A percentile compares a stretch with the other conserved stretches of the same genome.
Evolutionary conservation across 257 asterid species (phyloP).

Genomic region (Ajuga chamaepitys): DNA sequence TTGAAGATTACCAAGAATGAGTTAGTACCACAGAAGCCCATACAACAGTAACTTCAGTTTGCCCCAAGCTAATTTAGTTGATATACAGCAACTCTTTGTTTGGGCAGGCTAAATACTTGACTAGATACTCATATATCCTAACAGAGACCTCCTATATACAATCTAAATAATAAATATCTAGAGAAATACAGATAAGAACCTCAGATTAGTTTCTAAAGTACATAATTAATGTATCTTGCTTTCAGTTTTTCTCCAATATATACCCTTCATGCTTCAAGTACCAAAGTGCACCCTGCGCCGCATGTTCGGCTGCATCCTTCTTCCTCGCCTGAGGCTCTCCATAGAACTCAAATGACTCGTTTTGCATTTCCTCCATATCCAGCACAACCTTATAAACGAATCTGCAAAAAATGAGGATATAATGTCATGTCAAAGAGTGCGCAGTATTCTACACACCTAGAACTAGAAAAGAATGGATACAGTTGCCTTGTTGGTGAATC

Average conservation of each 20-base stretch:
- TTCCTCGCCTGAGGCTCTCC: slow-evolving; percentile 55
- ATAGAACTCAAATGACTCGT: slow-evolving; percentile 40
- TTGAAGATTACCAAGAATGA: no score
- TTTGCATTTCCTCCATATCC: slow-evolving; percentile 39
- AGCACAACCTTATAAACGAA: slow-evolving; percentile 51
- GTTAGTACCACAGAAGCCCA: no score
- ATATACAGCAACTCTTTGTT: background rate
- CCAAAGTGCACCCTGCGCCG: slow-evolving; percentile 85
- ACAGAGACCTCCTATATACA: background rate
- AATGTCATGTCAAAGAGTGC: background rate
- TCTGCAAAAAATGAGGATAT: slow-evolving; percentile 30
- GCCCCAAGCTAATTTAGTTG: background rate
- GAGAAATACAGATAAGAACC: background rate
- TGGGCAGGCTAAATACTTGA: background rate
- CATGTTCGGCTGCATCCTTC: slow-evolving; percentile 77
- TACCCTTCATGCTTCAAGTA: slow-evolving; percentile 53
- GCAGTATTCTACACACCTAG: no score
- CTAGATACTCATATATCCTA: background rate
- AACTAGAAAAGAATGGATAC: no score
- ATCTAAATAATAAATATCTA: background rate
- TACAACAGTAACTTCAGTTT: background rate
- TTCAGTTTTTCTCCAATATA: slow-evolving; percentile 19
- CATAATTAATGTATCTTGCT: background rate
- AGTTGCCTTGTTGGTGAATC: no score
- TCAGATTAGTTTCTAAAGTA: background rate